These are phyloP conservation scores for Ammopiptanthus mongolicus DNA, from an alignment of 306 rosid genomes.

Conservation along the genomic window DNA sequence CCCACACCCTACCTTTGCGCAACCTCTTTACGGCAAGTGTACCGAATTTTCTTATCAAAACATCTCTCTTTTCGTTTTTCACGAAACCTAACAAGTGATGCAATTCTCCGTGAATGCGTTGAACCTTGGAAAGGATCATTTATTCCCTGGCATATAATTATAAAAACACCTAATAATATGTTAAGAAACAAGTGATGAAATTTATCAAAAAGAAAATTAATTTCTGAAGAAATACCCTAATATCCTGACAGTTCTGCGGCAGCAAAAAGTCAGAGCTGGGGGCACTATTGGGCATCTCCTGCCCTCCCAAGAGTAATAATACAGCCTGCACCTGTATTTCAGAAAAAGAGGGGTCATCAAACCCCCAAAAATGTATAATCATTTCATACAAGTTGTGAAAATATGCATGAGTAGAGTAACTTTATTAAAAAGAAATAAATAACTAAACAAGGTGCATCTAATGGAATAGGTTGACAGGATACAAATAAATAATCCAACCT, in stretches of 20 bases:
- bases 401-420: neutral
- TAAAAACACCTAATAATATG: neutral
- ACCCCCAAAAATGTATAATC: neutral
- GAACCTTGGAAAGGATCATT: constrained; percentile 47
- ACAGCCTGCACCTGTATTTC: constrained; percentile 72
- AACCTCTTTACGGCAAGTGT: constrained; percentile 68
- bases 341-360: neutral
- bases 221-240: constrained; percentile 39
- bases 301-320: constrained; percentile 55
- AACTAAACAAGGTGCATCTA: neutral
- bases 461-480: neutral
- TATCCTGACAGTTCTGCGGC: constrained; percentile 36
- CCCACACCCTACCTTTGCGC: constrained; percentile 58
- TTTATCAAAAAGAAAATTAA: neutral
- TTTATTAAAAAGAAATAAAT: neutral
- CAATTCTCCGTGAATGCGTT: constrained; percentile 60
- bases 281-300: constrained; percentile 32
- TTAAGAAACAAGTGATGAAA: neutral
- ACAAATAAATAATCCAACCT: neutral
- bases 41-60: constrained; percentile 73
- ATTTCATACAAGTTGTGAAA: neutral
- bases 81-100: constrained; percentile 78
- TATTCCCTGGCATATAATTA: constrained; percentile 34
- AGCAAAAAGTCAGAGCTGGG: constrained; percentile 30
- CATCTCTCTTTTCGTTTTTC: constrained; percentile 77